Evolutionary conservation across 2,329 filamentous ascomycete genomes (phyloP).

Genomic region (Achaetomium macrosporum): DNA sequence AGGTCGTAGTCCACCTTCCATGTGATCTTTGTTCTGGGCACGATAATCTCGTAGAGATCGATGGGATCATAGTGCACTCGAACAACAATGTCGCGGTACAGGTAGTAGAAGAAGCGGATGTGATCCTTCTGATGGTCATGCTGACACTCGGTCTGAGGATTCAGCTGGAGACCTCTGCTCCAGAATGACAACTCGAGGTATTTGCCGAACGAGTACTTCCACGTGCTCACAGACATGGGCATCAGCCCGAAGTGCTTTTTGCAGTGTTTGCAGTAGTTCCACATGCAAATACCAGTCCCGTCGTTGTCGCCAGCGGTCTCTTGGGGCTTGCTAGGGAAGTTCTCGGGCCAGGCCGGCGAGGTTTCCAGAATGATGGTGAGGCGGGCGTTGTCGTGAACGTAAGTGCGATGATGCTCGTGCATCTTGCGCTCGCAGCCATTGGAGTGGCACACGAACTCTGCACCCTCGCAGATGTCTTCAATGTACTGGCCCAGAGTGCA

Average conservation of each 20-base stretch:
- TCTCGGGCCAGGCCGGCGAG: conserved; percentile 38
- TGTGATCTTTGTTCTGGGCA: conserved; percentile 81
- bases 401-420: conserved; percentile 90
- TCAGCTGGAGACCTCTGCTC: conserved; percentile 74
- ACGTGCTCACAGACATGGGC: conserved; percentile 88
- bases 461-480: conserved; percentile 75
- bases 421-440: conserved; percentile 85
- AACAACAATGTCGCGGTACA: conserved; percentile 66
- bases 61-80: conserved; percentile 91
- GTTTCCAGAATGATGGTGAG: conserved; percentile 86
- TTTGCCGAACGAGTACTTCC: conserved; percentile 98
- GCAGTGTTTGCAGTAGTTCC: conserved; percentile 93
- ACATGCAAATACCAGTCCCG: conserved; percentile 74
- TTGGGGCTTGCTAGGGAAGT: conserved; percentile 54
- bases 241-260: conserved; percentile 83
- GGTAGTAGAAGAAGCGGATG: conserved; percentile 81
- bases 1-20: conserved; percentile 98
- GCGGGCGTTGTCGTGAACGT: conserved; percentile 92
- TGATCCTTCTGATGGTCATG: conserved; percentile 93
- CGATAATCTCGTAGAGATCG: conserved; percentile 87
- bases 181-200: conserved; percentile 97
- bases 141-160: conserved; percentile 64
- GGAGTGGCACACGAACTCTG: conserved; percentile 70
- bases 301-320: conserved; percentile 34
- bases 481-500: conserved; percentile 94